Conservation (phyloP, 108 stramenopile genomes). For the Fragilaria crotonensis region DNA sequence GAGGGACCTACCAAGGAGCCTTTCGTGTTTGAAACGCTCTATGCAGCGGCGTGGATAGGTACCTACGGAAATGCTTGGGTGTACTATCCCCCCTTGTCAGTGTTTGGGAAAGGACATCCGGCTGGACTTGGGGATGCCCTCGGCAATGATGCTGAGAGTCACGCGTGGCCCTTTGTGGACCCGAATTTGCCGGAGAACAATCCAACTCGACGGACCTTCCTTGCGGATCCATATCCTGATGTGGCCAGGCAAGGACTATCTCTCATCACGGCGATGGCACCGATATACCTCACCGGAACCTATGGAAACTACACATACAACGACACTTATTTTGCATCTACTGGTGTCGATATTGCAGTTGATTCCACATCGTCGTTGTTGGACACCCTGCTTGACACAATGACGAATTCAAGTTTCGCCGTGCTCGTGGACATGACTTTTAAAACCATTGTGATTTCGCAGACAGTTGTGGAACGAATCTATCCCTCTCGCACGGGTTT, state of each 20-base stretch:
- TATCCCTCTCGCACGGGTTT: slow-evolving; percentile 17
- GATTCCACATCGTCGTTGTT: slow-evolving; percentile 7
- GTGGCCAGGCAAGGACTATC: slow-evolving; percentile 8
- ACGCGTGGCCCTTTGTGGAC: slow-evolving; percentile 2
- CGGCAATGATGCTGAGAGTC: neutral
- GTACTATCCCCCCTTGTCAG: slow-evolving; percentile 11
- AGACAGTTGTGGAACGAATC: slow-evolving; percentile 10
- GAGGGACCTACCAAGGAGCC: slow-evolving; percentile 13
- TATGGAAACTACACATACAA: slow-evolving; percentile 10
- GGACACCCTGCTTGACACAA: slow-evolving; percentile 9
- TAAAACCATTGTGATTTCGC: slow-evolving; percentile 9
- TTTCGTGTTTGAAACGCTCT: slow-evolving; percentile 9
- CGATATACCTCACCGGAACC: slow-evolving; percentile 16
- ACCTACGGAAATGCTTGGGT: slow-evolving; percentile 7
- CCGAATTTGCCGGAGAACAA: slow-evolving; percentile 18
- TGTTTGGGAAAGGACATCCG: slow-evolving; percentile 4
- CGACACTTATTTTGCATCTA: slow-evolving; percentile 19
- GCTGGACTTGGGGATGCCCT: slow-evolving; percentile 3
- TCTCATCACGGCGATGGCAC: slow-evolving; percentile 18
- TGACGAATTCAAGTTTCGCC: slow-evolving; percentile 12
- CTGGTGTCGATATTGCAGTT: slow-evolving; percentile 15
- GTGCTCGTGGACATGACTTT: slow-evolving; percentile 11
- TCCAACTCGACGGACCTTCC: neutral
- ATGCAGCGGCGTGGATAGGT: slow-evolving; percentile 16
- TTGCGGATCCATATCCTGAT: slow-evolving; percentile 15